Percentiles rank a stretch among this genome's conserved stretches.
phyloP scores from a whole-genome alignment of 176 grass and related monocot species.

The Triticum aestivum region IWGSC_CS_RefSeq_v2.1 NC_057814.1:514094377-514094876 shows the following conservation, averaged over 20 bases:
- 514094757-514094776: background rate
- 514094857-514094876: constrained; percentile 69
- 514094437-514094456: constrained; percentile 49
- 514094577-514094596: constrained; percentile 40
- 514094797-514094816: background rate
- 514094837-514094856: constrained; percentile 68
- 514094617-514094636: constrained; percentile 67
- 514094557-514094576: constrained; percentile 37
- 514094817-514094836: background rate
- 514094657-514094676: constrained; percentile 55
- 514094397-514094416: constrained; percentile 55
- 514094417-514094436: constrained; percentile 74
- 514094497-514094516: constrained; percentile 28
- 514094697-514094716: constrained; percentile 65
- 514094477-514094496: constrained; percentile 67
- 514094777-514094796: background rate
- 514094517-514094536: background rate
- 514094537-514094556: constrained; percentile 47
- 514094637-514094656: constrained; percentile 62
- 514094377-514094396: constrained; percentile 27
- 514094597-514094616: constrained; percentile 66
- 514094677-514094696: constrained; percentile 42
- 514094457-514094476: constrained; percentile 38
- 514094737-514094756: constrained; percentile 42
- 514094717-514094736: constrained; percentile 58